Percentiles rank a stretch among this genome's conserved stretches.
These are phyloP conservation scores for Amniculicola lignicola DNA, from an alignment of 495 filamentous ascomycete genomes.

Conservation along the genomic window DNA sequence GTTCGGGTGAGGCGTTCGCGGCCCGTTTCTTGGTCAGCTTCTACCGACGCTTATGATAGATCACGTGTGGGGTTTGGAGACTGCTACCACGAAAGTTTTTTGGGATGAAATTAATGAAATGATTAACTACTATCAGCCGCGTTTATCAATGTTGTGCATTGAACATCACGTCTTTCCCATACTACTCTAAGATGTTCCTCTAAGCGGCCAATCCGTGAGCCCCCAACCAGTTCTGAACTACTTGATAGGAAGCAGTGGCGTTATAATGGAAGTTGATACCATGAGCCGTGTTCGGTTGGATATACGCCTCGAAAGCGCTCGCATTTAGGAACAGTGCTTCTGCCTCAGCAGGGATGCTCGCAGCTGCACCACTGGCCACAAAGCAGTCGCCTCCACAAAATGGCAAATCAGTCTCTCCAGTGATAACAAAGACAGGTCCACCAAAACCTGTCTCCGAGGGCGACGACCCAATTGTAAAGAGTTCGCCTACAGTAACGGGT, in stretches of 20 bases:
- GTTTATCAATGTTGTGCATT: too few relatives aligned
- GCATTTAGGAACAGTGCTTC: constrained; percentile 46
- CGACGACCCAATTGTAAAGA: constrained; percentile 43
- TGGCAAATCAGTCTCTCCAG: constrained; percentile 48
- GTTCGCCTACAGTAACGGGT: constrained; percentile 51
- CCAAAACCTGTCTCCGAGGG: constrained; percentile 41
- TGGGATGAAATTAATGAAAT: too few relatives aligned
- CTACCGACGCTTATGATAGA: too few relatives aligned
- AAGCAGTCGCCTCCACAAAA: constrained; percentile 56
- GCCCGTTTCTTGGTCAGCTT: too few relatives aligned
- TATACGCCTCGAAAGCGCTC: constrained; percentile 44
- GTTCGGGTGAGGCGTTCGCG: too few relatives aligned
- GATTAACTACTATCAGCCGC: too few relatives aligned
- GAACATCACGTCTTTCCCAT: too few relatives aligned
- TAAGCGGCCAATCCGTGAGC: constrained; percentile 34
- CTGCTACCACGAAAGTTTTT: too few relatives aligned
- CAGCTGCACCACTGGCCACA: constrained; percentile 35
- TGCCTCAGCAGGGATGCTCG: constrained; percentile 45
- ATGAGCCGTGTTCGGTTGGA: constrained; percentile 53
- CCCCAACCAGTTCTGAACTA: constrained; percentile 41
- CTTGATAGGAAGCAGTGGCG: constrained; percentile 45
- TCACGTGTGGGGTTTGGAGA: too few relatives aligned
- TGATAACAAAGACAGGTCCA: constrained; percentile 51
- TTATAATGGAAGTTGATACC: constrained; percentile 53
- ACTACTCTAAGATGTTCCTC: too few relatives aligned